phyloP scores from a whole-genome alignment of 2,329 filamentous ascomycete genomes.

The Ascomycota sp. region DNA sequence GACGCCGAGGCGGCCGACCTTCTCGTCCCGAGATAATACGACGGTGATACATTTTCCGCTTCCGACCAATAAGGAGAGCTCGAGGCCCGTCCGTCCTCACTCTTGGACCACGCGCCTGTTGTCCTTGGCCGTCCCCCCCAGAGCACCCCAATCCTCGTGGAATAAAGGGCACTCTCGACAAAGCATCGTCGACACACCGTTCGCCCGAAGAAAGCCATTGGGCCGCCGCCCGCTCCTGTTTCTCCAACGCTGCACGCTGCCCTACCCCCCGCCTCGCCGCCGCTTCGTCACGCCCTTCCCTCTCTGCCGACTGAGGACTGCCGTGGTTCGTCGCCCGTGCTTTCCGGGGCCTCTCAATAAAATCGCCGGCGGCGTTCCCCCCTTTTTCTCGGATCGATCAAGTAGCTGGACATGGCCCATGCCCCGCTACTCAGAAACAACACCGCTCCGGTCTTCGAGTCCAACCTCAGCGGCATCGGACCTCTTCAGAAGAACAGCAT shows the following conservation, averaged over 20 bases:
- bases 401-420: conserved; percentile 33
- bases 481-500: conserved; percentile 24
- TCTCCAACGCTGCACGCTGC: too few species aligned
- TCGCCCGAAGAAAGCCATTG: conserved; percentile 1
- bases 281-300: background rate
- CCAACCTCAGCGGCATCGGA: conserved; percentile 24
- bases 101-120: conserved; percentile 3
- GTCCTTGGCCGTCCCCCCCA: too few species aligned
- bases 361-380: conserved; percentile 1
- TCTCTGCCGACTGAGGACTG: background rate
- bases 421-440: conserved; percentile 38
- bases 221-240: too few species aligned
- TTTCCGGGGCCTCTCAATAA: background rate
- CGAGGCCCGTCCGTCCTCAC: conserved; percentile 1
- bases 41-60: background rate
- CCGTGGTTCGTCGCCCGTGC: background rate
- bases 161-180: conserved; percentile 3
- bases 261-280: background rate
- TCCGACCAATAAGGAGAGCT: background rate
- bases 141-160: conserved; percentile 2
- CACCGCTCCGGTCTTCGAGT: conserved; percentile 32
- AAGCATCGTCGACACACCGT: too few species aligned
- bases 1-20: too few species aligned
- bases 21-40: background rate
- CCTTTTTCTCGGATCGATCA: conserved; percentile 16